Base-by-base conservation (phyloP, 163 green algal species). In the Prototheca wickerhamii region DNA sequence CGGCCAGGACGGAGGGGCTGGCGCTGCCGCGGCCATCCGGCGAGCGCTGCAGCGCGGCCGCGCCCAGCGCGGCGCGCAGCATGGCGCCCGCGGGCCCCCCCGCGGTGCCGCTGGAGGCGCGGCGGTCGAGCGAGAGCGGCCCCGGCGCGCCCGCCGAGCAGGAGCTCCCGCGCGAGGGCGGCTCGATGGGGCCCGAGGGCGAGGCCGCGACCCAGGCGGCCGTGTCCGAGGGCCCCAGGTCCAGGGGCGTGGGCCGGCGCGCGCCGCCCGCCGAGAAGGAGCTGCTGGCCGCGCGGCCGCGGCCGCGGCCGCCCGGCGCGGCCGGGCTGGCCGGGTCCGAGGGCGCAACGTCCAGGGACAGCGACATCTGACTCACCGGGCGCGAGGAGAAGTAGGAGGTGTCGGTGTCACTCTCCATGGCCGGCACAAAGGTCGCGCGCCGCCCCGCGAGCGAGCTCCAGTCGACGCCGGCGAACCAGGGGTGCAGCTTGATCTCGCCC, bases 361-460 rank as follows among this genome's bases (percentile, higher is more conserved):
- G 67, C 26, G 50, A 67, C 44, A 70, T 40, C 60, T 74, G 62
- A 31, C 40, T 65, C n/a, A 68, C 67, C 28, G 60, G 67, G 33
- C 73, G 73, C n/a, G 60, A 74, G 54, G 64, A 69, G 63, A 91
- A 89, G 75, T 89, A 92, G 31, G 69, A 81, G 18, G 83, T 89
- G 75, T 91, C 84, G 3, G 69, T 80, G 30, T 87, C 79, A 44
- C 73, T 64, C 25, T 88, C 79, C 6, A 84, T 54, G 31, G 57
- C 26, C 3, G 88, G 88, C 10, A 95, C 71, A 69, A 95, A 95
- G 54, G 72, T 82, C 12, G 87, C 87, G 69, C 93, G 91, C 46
- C 77, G 75, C 15, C 78, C 56, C 3, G 81, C 77, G 31, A 94
- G 73, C 50, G 63, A 75, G 21, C 68, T 67, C 87, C 88, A 95